phyloP scores from a whole-genome alignment of 1,139 yeast species.

The Geotrichum restrictum region DNA sequence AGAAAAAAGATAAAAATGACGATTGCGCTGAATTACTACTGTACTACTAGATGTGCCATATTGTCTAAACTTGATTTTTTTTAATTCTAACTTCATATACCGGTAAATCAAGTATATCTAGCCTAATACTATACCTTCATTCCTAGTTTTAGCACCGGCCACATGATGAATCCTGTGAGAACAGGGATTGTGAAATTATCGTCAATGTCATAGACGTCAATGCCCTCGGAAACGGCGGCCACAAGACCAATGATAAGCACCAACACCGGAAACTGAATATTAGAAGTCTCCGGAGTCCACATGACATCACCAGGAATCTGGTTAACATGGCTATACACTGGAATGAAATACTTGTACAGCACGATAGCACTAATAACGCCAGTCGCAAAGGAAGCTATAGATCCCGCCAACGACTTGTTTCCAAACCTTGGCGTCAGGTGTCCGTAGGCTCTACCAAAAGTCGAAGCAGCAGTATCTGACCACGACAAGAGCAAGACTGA shows the following conservation, averaged over 20 bases:
- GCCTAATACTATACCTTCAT: conserved; percentile 4
- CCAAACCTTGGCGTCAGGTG: conserved; percentile 72
- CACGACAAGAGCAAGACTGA: conserved; percentile 80
- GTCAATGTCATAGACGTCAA: conserved; percentile 70
- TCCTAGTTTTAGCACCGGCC: conserved; percentile 41
- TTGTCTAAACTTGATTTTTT: no score
- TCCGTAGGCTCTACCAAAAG: conserved; percentile 82
- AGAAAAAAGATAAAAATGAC: background rate
- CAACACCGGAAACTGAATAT: conserved; percentile 48
- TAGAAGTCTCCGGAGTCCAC: conserved; percentile 64
- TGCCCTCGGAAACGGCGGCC: conserved; percentile 82
- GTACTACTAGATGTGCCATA: no score
- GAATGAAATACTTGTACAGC: conserved; percentile 69
- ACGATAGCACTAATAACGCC: conserved; percentile 64
- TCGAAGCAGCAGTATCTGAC: conserved; percentile 97
- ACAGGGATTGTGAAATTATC: conserved; percentile 95
- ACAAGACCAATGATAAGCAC: conserved; percentile 69
- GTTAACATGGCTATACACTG: conserved; percentile 49
- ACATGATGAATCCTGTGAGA: conserved; percentile 63
- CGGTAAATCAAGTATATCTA: no score
- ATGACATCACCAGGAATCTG: conserved; percentile 51
- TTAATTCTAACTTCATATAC: no score
- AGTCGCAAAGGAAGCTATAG: conserved; percentile 74
- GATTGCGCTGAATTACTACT: background rate
- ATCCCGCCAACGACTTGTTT: conserved; percentile 84